phyloP scores from a whole-genome alignment of 2,329 filamentous ascomycete genomes.

The Hirsutella minnesotensis region DNA sequence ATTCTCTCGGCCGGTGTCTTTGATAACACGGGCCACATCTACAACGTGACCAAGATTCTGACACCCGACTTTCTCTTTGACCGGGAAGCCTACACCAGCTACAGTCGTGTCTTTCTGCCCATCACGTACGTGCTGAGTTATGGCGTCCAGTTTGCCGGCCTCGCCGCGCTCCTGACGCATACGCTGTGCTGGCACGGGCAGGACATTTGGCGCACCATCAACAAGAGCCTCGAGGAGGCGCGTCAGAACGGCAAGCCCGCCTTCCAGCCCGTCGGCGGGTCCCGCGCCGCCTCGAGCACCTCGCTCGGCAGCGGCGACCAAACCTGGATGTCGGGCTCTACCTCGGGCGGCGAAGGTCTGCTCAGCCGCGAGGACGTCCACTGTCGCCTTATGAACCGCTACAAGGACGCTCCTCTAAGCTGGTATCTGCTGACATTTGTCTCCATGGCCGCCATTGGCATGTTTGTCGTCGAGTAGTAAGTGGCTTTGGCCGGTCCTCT shows the following conservation, averaged over 20 bases:
- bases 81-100: conserved; percentile 61
- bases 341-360: conserved; percentile 37
- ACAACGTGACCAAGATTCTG: conserved; percentile 71
- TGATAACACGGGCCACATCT: conserved; percentile 69
- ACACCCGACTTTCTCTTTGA: conserved; percentile 71
- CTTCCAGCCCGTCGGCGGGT: conserved; percentile 39
- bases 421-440: conserved; percentile 74
- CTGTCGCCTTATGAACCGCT: conserved; percentile 70
- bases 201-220: conserved; percentile 71
- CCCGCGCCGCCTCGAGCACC: conserved; percentile 9
- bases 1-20: conserved; percentile 78
- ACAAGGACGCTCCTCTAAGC: conserved; percentile 66
- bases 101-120: conserved; percentile 74
- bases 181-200: conserved; percentile 75
- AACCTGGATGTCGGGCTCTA: conserved; percentile 21
- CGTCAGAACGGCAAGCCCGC: conserved; percentile 33
- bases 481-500: conserved; percentile 16
- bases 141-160: conserved; percentile 71
- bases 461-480: conserved; percentile 77
- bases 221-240: conserved; percentile 53
- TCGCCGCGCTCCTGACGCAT: conserved; percentile 70
- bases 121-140: conserved; percentile 85
- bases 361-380: conserved; percentile 71
- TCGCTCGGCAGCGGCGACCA: conserved; percentile 10
- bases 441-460: conserved; percentile 65